Evolutionary conservation across 441 rosid species (phyloP).

Genomic region (Gossypium trilobum): DNA sequence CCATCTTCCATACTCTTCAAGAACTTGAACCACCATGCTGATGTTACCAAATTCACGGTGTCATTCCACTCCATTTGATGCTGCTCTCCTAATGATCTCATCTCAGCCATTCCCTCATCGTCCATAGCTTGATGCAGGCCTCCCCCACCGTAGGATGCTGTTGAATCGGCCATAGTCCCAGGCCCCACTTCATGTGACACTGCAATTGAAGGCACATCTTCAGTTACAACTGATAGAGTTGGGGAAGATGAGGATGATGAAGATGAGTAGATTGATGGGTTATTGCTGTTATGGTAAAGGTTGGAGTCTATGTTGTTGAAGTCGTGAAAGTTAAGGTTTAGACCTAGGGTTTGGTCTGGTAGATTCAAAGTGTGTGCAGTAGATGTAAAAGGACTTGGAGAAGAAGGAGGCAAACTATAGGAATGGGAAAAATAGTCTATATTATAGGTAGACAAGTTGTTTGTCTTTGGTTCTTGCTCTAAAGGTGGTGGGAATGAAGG

Average conservation of each 20-base stretch:
- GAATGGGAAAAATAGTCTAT: slow-evolving; percentile 24
- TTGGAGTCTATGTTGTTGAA: slow-evolving; percentile 52
- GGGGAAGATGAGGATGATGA: slow-evolving; percentile 55
- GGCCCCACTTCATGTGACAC: slow-evolving; percentile 22
- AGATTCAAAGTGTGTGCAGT: slow-evolving; percentile 39
- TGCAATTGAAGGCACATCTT: slow-evolving; percentile 29
- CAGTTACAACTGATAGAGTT: slow-evolving; percentile 25
- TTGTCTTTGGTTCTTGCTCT: slow-evolving; percentile 35
- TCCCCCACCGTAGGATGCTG: slow-evolving; percentile 30
- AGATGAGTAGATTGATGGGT: slow-evolving; percentile 43
- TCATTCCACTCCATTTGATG: slow-evolving; percentile 79
- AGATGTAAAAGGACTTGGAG: slow-evolving; percentile 31
- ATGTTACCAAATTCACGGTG: slow-evolving; percentile 60
- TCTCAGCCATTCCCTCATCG: slow-evolving; percentile 61
- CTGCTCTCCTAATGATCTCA: slow-evolving; percentile 58
- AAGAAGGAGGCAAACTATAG: slow-evolving; percentile 30
- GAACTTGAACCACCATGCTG: slow-evolving; percentile 89
- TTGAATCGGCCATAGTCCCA: slow-evolving; percentile 18
- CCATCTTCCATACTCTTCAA: slow-evolving; percentile 51
- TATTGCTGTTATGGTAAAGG: slow-evolving; percentile 29
- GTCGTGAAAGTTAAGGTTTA: slow-evolving; percentile 76
- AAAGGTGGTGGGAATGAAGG: slow-evolving; percentile 26
- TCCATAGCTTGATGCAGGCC: slow-evolving; percentile 50
- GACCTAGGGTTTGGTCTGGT: slow-evolving; percentile 75
- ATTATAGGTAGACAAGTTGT: slow-evolving; percentile 26